These are phyloP conservation scores for Casaregolazyma lundiana DNA, from an alignment of 1,139 yeast species.

Conservation along the genomic window DNA sequence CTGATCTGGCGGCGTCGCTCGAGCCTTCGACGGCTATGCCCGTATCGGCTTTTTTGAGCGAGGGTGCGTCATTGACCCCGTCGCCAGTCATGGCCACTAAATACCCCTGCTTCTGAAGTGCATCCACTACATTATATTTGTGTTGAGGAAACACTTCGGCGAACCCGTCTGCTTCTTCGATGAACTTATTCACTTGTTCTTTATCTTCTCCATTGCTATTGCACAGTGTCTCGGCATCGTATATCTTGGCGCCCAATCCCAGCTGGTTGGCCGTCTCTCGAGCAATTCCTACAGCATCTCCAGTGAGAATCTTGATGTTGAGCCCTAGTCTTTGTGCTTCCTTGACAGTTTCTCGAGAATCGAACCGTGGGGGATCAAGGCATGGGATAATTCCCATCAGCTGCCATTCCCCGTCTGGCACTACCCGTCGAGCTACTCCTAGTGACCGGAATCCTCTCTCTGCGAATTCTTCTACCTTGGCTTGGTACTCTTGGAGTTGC, in stretches of 20 bases:
- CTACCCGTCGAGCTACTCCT: conserved; percentile 68
- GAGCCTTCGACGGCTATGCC: conserved; percentile 98
- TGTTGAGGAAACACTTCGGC: conserved; percentile 98
- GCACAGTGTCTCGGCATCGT: conserved; percentile 68
- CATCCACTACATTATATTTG: conserved; percentile 88
- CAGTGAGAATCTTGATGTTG: conserved; percentile 67
- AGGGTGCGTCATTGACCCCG: conserved; percentile 97
- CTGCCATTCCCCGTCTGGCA: conserved; percentile 48
- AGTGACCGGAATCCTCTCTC: conserved; percentile 70
- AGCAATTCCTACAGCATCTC: conserved; percentile 74
- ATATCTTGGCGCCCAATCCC: conserved; percentile 66
- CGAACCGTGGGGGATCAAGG: conserved; percentile 72
- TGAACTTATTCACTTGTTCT: conserved; percentile 69
- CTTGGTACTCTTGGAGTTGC: conserved; percentile 59
- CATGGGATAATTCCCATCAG: conserved; percentile 71
- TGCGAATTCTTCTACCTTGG: conserved; percentile 69
- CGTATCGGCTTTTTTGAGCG: conserved; percentile 92
- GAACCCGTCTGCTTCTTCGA: conserved; percentile 82
- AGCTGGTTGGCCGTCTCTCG: conserved; percentile 68
- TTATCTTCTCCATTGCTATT: conserved; percentile 71
- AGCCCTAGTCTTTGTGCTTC: conserved; percentile 65
- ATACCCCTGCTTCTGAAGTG: conserved; percentile 86
- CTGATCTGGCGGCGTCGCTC: conserved; percentile 93
- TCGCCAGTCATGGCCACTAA: conserved; percentile 98
- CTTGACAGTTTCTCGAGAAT: conserved; percentile 62